These are phyloP conservation scores for Amanita fuliginea DNA, from an alignment of 768 basidiomycete species.

Conservation along the genomic window DNA sequence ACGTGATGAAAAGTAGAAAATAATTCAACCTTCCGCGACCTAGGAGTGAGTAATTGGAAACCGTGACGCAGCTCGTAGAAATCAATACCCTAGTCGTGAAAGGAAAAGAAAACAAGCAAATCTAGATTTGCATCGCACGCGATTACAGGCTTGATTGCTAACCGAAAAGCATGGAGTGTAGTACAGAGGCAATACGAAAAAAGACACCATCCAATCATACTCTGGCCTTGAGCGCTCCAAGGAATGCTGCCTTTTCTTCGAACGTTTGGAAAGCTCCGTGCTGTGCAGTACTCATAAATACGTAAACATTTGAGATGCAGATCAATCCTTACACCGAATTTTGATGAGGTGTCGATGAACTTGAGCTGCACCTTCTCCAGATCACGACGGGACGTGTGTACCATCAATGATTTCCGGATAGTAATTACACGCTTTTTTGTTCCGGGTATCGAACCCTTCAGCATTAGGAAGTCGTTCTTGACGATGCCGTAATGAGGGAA, in stretches of 20 bases:
- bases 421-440: conserved; percentile 98
- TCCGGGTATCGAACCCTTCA: conserved; percentile 93
- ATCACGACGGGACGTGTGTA: conserved; percentile 90
- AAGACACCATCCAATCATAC: conserved; percentile 41
- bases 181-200: conserved; percentile 25
- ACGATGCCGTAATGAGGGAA: conserved; percentile 99
- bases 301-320: not conserved
- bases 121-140: no score
- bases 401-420: conserved; percentile 93
- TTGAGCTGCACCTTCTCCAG: conserved; percentile 98
- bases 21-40: no score
- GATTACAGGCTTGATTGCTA: no score
- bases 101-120: no score
- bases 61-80: no score
- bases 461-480: conserved; percentile 96
- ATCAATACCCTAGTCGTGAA: no score
- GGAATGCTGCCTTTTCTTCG: conserved; percentile 93
- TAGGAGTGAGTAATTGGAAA: no score
- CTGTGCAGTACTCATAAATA: conserved; percentile 24
- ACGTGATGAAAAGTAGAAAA: not conserved
- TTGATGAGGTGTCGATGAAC: conserved; percentile 97
- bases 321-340: conserved; percentile 71
- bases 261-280: conserved; percentile 95
- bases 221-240: conserved; percentile 82
- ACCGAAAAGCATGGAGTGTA: conserved; percentile 22